Percentiles rank a stretch among this genome's conserved stretches.
phyloP scores from a whole-genome alignment of 768 basidiomycete species.

The Fistulinella prunicolor region DNA sequence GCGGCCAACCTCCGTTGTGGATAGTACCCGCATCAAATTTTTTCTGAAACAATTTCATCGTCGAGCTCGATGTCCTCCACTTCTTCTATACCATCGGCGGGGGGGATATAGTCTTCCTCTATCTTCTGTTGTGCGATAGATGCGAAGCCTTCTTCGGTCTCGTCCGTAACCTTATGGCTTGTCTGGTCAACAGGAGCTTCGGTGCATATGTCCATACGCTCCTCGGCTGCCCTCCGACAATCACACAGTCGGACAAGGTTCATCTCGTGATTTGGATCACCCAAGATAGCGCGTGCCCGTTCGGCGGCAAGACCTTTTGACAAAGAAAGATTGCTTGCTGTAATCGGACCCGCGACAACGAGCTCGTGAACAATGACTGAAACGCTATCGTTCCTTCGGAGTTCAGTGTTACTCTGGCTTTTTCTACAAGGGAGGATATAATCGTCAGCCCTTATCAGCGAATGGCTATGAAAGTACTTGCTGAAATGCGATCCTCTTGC shows the following conservation, averaged over 20 bases:
- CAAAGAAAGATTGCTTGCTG: constrained; percentile 53
- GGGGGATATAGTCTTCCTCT: constrained; percentile 21
- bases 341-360: constrained; percentile 57
- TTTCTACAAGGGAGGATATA: constrained; percentile 29
- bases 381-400: constrained; percentile 48
- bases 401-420: constrained; percentile 41
- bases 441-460: constrained; percentile 2
- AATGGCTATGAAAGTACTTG: constrained; percentile 28
- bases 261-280: constrained; percentile 44
- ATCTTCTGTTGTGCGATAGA: constrained; percentile 36
- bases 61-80: constrained; percentile 13
- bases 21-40: constrained; percentile 6
- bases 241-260: constrained; percentile 43
- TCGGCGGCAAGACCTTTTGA: constrained; percentile 70
- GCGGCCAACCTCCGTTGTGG: constrained; percentile 3
- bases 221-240: constrained; percentile 31
- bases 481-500: constrained; percentile 48
- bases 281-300: constrained; percentile 52
- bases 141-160: constrained; percentile 52
- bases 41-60: constrained; percentile 13
- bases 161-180: constrained; percentile 35
- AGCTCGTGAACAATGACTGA: constrained; percentile 58
- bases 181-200: constrained; percentile 18
- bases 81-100: constrained; percentile 15
- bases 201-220: constrained; percentile 11